These are phyloP conservation scores for Tuber calosporum DNA, from an alignment of 495 filamentous ascomycete genomes.

Conservation along the genomic window DNA sequence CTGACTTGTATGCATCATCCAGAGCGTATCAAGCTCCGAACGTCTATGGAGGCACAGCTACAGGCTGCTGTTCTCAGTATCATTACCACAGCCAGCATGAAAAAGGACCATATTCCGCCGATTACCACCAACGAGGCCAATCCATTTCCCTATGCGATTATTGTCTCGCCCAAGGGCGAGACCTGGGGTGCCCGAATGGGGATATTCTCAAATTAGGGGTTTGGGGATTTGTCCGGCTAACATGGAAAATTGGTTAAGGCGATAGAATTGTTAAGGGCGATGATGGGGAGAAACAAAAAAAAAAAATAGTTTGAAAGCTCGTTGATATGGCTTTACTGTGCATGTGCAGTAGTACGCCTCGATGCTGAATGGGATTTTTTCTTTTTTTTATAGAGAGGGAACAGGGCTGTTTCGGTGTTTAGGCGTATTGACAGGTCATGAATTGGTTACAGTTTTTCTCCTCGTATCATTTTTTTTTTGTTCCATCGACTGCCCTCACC, in stretches of 20 bases:
- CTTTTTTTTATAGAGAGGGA: not conserved
- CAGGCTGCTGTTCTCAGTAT: constrained; percentile 82
- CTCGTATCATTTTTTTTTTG: not conserved
- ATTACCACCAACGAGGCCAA: constrained; percentile 89
- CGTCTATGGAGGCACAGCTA: constrained; percentile 78
- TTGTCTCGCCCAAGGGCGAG: constrained; percentile 70
- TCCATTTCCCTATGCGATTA: constrained; percentile 89
- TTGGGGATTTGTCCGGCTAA: not conserved
- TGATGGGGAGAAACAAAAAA: not conserved
- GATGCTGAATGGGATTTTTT: not conserved
- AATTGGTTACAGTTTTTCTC: not conserved
- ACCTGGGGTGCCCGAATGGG: constrained; percentile 75
- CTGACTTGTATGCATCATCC: constrained; percentile 9
- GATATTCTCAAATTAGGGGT: constrained; percentile 51
- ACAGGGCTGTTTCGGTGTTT: not conserved
- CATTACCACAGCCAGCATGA: constrained; percentile 69
- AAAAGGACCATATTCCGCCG: constrained; percentile 95
- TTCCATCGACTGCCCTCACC: not conserved
- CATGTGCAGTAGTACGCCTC: not conserved
- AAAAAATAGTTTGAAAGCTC: not conserved
- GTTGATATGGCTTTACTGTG: not conserved
- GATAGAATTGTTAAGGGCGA: not conserved
- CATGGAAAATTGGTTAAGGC: not conserved
- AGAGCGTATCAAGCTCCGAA: constrained; percentile 82
- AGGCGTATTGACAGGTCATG: not conserved